Evolutionary conservation across 2,329 filamentous ascomycete species (phyloP).

Genomic region (Myriosclerotinia scirpicola): DNA sequence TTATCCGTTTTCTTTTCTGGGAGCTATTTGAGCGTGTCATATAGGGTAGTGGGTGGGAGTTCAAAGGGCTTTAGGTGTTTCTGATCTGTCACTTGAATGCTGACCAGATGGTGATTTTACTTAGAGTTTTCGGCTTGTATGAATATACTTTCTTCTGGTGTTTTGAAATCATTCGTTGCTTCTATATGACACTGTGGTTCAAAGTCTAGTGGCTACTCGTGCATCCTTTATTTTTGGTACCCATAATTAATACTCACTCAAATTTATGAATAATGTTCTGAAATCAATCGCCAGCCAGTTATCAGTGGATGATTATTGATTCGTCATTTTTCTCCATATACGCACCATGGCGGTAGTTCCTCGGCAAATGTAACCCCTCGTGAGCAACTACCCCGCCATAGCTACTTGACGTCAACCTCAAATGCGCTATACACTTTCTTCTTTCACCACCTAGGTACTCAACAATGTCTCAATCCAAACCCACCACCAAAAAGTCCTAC

Average conservation of each 20-base stretch:
- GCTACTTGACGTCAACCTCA: not conserved
- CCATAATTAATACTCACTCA: too few species aligned
- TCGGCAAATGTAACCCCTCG: not conserved
- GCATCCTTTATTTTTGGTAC: not conserved
- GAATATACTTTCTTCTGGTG: conserved; percentile 14
- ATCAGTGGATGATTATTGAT: too few species aligned
- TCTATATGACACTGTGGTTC: too few species aligned
- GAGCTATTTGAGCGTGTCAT: conserved; percentile 22
- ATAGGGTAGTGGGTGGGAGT: conserved; percentile 16
- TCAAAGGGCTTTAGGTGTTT: conserved; percentile 15
- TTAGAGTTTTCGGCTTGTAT: conserved; percentile 18
- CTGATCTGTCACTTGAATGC: conserved; percentile 10
- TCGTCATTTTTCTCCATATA: not conserved
- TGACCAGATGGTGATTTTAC: conserved; percentile 13
- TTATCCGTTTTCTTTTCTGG: conserved; percentile 10
- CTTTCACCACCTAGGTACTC: not conserved
- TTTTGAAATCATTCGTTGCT: too few species aligned
- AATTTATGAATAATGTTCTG: too few species aligned
- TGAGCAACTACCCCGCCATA: not conserved
- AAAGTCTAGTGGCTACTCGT: not conserved
- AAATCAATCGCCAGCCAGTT: too few species aligned
- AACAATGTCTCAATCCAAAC: not conserved
- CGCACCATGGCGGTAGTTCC: not conserved
- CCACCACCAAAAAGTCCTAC: conserved; percentile 38
- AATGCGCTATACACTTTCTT: not conserved